These are phyloP conservation scores for Xerocomellus chrysenteron DNA, from an alignment of 768 basidiomycete genomes.

Conservation along the genomic window DNA sequence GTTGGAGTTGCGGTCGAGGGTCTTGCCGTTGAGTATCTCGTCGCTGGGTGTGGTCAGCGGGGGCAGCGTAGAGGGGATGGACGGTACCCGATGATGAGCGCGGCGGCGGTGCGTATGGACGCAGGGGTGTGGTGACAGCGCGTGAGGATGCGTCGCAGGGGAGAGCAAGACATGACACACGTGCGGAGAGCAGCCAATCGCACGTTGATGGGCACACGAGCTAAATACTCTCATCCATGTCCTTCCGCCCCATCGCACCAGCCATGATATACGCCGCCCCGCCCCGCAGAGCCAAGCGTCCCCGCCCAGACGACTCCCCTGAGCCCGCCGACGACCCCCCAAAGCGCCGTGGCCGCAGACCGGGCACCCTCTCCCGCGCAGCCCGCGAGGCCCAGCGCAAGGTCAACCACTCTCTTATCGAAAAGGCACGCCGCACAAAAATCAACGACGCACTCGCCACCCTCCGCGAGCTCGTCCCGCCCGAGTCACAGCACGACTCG, in stretches of 20 bases:
- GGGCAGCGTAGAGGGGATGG: fast-evolving
- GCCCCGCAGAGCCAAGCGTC: slow-evolving; percentile 38
- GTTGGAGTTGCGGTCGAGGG: slow-evolving; percentile 78
- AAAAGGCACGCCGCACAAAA: slow-evolving; percentile 90
- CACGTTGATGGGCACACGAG: no score
- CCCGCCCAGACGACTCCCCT: slow-evolving; percentile 16
- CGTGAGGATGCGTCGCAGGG: neutral
- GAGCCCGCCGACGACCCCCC: slow-evolving; percentile 31
- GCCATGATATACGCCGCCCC: slow-evolving; percentile 38
- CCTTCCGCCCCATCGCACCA: slow-evolving; percentile 28
- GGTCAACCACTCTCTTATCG: slow-evolving; percentile 92
- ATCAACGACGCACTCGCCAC: slow-evolving; percentile 89
- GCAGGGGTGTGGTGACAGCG: no score
- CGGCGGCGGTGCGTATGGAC: slow-evolving; percentile 67
- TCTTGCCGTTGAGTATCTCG: slow-evolving; percentile 92
- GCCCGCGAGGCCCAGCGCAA: slow-evolving; percentile 87
- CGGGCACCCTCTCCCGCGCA: slow-evolving; percentile 67
- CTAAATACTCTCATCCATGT: neutral
- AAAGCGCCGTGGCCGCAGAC: slow-evolving; percentile 71
- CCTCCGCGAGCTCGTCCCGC: slow-evolving; percentile 74
- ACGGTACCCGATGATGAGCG: slow-evolving; percentile 73
- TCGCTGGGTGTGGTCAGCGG: slow-evolving; percentile 47
- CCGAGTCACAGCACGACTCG: slow-evolving; percentile 25
- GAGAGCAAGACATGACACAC: slow-evolving; percentile 11
- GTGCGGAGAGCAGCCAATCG: slow-evolving; percentile 8